Percentiles rank a stretch among this genome's conserved stretches.
These are phyloP conservation scores for Colletotrichum euphorbiae DNA, from an alignment of 2,329 filamentous ascomycete species.

Conservation along the genomic window DNA sequence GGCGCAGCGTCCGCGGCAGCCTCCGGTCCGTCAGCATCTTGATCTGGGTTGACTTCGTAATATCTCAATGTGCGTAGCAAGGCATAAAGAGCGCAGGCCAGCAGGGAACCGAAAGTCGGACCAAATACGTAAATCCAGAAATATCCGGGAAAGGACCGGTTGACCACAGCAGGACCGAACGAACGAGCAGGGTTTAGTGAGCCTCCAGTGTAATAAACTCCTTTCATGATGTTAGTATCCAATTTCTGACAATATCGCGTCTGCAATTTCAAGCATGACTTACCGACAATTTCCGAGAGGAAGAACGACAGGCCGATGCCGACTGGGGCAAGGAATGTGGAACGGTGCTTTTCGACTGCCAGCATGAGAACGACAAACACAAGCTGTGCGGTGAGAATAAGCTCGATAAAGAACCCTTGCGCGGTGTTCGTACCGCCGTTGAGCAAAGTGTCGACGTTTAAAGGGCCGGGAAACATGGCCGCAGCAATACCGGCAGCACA, in stretches of 20 bases:
- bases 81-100: constrained; percentile 63
- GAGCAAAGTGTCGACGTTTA: constrained; percentile 68
- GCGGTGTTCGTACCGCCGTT: constrained; percentile 61
- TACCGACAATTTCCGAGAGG: constrained; percentile 61
- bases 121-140: constrained; percentile 69
- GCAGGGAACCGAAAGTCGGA: constrained; percentile 60
- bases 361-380: constrained; percentile 76
- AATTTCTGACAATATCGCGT: not conserved
- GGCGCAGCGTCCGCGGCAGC: not conserved
- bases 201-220: constrained; percentile 60
- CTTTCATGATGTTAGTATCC: constrained; percentile 28
- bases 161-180: constrained; percentile 60
- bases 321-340: constrained; percentile 77
- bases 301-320: constrained; percentile 80
- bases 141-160: constrained; percentile 55
- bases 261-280: not conserved
- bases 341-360: constrained; percentile 78
- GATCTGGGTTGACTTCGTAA: constrained; percentile 61
- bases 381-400: constrained; percentile 73
- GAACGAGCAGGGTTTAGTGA: constrained; percentile 64
- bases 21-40: constrained; percentile 52
- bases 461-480: constrained; percentile 67
- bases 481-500: constrained; percentile 68
- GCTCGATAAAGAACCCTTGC: constrained; percentile 74
- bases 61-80: constrained; percentile 65